Evolutionary conservation across 2,329 filamentous ascomycete species (phyloP).

Genomic region (Diaporthe nobilis): DNA sequence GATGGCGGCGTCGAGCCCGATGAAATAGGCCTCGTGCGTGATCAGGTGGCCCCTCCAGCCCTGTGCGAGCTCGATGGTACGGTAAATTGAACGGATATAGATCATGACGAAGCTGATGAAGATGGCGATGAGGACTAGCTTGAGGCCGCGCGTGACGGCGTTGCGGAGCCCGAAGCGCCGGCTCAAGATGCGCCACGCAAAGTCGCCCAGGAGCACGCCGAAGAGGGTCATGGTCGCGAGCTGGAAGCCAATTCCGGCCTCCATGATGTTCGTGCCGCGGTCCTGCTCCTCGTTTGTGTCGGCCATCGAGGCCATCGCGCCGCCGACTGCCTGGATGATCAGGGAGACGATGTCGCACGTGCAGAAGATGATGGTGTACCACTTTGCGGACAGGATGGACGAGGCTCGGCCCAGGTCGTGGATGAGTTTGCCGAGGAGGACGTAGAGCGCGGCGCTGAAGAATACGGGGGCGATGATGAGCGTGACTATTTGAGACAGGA

Average conservation of each 20-base stretch:
- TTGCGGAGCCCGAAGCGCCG: conserved; percentile 47
- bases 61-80: conserved; percentile 63
- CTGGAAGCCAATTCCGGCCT: conserved; percentile 65
- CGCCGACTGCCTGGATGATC: conserved; percentile 63
- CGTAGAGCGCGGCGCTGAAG: conserved; percentile 65
- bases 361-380: conserved; percentile 64
- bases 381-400: conserved; percentile 57
- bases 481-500: conserved; percentile 64
- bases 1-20: conserved; percentile 63
- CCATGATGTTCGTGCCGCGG: conserved; percentile 62
- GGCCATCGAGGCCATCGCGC: conserved; percentile 59
- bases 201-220: conserved; percentile 54
- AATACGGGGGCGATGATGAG: conserved; percentile 62
- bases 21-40: conserved; percentile 63
- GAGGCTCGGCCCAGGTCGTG: conserved; percentile 57
- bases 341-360: conserved; percentile 62
- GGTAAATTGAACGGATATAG: conserved; percentile 63
- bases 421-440: conserved; percentile 64
- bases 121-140: conserved; percentile 53
- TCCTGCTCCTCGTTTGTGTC: conserved; percentile 50
- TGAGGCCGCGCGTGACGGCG: conserved; percentile 48
- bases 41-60: conserved; percentile 66
- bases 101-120: conserved; percentile 59
- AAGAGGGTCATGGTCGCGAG: conserved; percentile 64
- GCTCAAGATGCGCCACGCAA: conserved; percentile 53